Evolutionary conservation across 2,329 filamentous ascomycete genomes (phyloP), one percentile per base, ranked within the genome.

Genomic region (Aspergillus arachidicola): DNA sequence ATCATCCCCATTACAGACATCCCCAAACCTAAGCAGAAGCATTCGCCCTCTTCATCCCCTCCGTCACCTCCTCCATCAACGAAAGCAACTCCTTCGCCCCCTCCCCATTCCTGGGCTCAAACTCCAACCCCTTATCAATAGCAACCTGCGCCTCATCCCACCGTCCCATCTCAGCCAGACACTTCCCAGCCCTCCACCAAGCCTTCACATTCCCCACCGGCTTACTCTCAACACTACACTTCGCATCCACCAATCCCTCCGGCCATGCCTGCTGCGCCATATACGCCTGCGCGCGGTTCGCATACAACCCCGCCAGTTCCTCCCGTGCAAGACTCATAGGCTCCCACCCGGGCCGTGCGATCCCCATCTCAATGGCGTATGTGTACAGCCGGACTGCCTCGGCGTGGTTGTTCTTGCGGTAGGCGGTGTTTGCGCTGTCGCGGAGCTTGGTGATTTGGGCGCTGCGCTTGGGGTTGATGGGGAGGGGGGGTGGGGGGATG

Each of bases 371-470:
- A 61, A 98, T 86, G 1, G 92, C 94, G n/a, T 94, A 86, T 0
- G 86, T 86, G 83, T 98, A 97, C 70, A 94, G 85, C 70, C 89
- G 89, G 69, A 93, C 84, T 4, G 94, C 94, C 60, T 96, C 92
- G 61, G 79, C 80, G 80, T 91, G 88, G 69, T 88, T 85, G 71
- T 86, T 86, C 79, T 94, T 94, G 79, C 92, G 91, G 84, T 92
- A 94, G 70, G 91, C 88, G 63, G 82, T 82, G 83, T 97, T 97
- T 72, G 93, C 94, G 62, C 86, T 86, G 77, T 98, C 95, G 76
- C 93, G 92, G 69, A 98, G 89, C 82, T 98, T 98, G 80, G 85
- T 87, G 79, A 99, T 91, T 75, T 94, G 89, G 41, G 92, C 93
- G 68, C 87, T 89, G 74, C 94, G 92, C 82, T 97, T 97, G 58